Evolutionary conservation across 768 basidiomycete genomes (phyloP).

Genomic region (Russula abietina): DNA sequence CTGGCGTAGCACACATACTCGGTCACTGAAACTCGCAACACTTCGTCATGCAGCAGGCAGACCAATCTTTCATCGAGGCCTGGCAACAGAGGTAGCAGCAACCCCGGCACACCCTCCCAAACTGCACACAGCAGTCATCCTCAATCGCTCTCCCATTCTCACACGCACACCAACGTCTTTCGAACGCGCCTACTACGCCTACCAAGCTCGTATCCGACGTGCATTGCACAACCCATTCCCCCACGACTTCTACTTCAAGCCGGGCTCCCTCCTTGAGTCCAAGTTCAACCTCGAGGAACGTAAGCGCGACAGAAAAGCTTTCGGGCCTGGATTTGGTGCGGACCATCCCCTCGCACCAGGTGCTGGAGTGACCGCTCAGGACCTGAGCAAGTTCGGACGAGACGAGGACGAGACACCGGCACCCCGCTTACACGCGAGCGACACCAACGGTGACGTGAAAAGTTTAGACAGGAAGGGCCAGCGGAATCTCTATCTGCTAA

Average conservation of each 20-base stretch:
- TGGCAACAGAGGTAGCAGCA: slow-evolving; percentile 15
- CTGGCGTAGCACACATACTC: background rate
- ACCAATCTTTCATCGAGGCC: background rate
- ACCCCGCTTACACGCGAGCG: slow-evolving; percentile 56
- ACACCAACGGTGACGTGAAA: slow-evolving; percentile 53
- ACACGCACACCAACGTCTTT: slow-evolving; percentile 67
- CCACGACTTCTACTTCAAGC: slow-evolving; percentile 89
- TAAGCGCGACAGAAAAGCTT: slow-evolving; percentile 63
- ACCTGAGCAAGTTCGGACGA: slow-evolving; percentile 29
- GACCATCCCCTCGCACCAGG: slow-evolving; percentile 17
- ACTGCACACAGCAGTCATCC: slow-evolving; percentile 58
- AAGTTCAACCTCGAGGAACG: slow-evolving; percentile 74
- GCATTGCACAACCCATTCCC: slow-evolving; percentile 87
- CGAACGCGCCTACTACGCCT: slow-evolving; percentile 75
- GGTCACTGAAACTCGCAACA: background rate
- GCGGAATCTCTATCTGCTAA: slow-evolving; percentile 83
- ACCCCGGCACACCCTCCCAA: slow-evolving; percentile 7
- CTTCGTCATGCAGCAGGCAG: background rate
- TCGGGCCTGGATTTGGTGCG: slow-evolving; percentile 54
- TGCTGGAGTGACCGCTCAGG: slow-evolving; percentile 20
- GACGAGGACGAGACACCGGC: slow-evolving; percentile 58
- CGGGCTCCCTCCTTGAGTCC: slow-evolving; percentile 77
- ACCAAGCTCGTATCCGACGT: slow-evolving; percentile 77
- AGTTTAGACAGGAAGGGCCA: slow-evolving; percentile 79
- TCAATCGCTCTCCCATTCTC: slow-evolving; percentile 73